Base-by-base conservation (phyloP, 176 grass and related monocot genomes). In the Carex cristatella region DNA sequence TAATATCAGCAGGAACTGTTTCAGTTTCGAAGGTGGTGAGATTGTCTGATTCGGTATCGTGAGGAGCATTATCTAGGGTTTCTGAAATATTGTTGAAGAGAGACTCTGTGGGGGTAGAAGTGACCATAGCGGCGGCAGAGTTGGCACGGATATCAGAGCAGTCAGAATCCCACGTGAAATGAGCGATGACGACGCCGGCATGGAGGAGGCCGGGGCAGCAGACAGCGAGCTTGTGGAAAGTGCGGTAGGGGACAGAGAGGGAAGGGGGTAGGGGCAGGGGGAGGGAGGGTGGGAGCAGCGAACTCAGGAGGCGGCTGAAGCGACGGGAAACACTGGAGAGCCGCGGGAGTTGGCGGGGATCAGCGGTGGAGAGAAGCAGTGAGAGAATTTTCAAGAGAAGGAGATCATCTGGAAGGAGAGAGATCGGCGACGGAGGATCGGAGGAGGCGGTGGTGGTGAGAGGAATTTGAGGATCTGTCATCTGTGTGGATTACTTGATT, bases 1-100 rank as follows among this genome's bases (percentile, higher is more conserved):
- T 23, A 23, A 23, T 23, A 64, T 46, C 53, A 3, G 69, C 15
- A 23, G 16, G 69, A 49, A 60, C 35, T 42, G 48, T 60, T 60
- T 59, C 16, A 15, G 33, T 60, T 60, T 59, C 10, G 10, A 66
- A 19, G 31, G 32, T 32, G 67, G 42, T 60, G 11, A 54, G 79
- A 86, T 83, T 38, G 23, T 27, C 11, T n/a, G 30, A 13, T 69
- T 13, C 4, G 65, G 51, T 76, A 76, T 11, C 71, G 37, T 30
- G 5, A 79, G 48, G 9, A 64, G 66, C 49, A 82, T 35, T 28
- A 58, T 60, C 63, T 46, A 64, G 86, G 28, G 74, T 44, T 73
- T 94, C 95, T 60, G 92, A 88, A 59, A 98, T 91, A 69, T 98
- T 93, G 46, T 98, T 91, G 84, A 93, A 93, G 56, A 98, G 89